Evolutionary conservation across 2,329 filamentous ascomycete genomes (phyloP).

Genomic region (Emergomyces orientalis): DNA sequence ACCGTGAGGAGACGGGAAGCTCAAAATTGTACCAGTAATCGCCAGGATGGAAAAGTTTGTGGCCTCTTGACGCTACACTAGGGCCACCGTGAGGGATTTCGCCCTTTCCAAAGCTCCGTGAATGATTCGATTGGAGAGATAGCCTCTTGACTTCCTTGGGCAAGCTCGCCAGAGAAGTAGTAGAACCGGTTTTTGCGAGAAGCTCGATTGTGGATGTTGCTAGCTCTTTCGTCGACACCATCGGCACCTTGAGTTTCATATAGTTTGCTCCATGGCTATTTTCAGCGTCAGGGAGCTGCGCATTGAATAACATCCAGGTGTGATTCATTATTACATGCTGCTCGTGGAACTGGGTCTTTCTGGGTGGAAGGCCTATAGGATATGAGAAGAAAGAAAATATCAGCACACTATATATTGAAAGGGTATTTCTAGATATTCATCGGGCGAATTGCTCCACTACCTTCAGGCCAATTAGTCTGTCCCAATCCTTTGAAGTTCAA

Average conservation of each 20-base stretch:
- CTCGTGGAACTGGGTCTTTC: constrained; percentile 74
- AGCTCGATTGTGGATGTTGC: constrained; percentile 29
- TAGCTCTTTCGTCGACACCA: constrained; percentile 24
- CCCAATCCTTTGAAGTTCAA: constrained; percentile 78
- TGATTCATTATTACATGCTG: constrained; percentile 80
- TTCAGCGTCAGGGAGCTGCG: constrained; percentile 50
- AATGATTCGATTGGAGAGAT: constrained; percentile 70
- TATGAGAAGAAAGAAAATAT: background rate
- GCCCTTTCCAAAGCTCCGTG: constrained; percentile 74
- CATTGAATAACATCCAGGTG: constrained; percentile 84
- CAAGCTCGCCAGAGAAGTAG: constrained; percentile 37
- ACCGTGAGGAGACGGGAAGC: constrained; percentile 65
- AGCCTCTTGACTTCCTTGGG: constrained; percentile 52
- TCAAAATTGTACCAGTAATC: constrained; percentile 72
- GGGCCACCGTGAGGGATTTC: constrained; percentile 51
- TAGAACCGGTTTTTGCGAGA: constrained; percentile 35
- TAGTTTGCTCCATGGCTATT: constrained; percentile 54
- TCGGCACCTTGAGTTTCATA: constrained; percentile 44
- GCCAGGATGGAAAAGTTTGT: constrained; percentile 72
- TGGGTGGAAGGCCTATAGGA: constrained; percentile 64
- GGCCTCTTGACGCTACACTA: constrained; percentile 64
- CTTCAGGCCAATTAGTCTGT: constrained; percentile 92
- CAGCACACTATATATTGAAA: too few relatives aligned
- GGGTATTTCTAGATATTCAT: too few relatives aligned
- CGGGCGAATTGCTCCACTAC: too few relatives aligned